Percentiles rank a stretch among this genome's conserved stretches.
Conservation (phyloP, 1,284 basidiomycete genomes). For the Farysia itapuensis region DNA sequence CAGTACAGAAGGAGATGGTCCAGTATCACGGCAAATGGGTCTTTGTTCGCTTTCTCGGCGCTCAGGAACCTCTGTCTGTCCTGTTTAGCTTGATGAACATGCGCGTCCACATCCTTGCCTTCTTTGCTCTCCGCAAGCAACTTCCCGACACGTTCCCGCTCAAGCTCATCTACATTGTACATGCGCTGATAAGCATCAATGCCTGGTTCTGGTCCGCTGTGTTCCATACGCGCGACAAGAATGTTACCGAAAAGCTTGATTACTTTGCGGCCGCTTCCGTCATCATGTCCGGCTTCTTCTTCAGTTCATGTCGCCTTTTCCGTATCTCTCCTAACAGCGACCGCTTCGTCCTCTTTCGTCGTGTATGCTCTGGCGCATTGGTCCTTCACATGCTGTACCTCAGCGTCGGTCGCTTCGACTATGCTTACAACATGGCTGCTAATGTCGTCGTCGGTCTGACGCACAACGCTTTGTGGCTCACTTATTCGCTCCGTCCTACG, state of each 20-base stretch:
- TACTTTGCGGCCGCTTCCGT: constrained; percentile 89
- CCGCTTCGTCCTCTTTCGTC: constrained; percentile 24
- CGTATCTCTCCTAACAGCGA: constrained; percentile 41
- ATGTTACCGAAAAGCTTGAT: constrained; percentile 84
- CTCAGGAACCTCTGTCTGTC: constrained; percentile 90
- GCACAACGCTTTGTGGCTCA: constrained; percentile 79
- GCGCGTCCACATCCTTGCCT: constrained; percentile 61
- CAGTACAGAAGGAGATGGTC: constrained; percentile 56
- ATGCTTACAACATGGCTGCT: constrained; percentile 89
- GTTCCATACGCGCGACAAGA: constrained; percentile 87
- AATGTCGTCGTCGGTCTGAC: constrained; percentile 73
- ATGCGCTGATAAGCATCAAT: constrained; percentile 77
- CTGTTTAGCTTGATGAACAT: constrained; percentile 84
- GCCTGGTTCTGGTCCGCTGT: constrained; percentile 91
- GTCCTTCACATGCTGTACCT: constrained; percentile 74
- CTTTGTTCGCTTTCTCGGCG: constrained; percentile 67
- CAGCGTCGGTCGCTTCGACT: constrained; percentile 78
- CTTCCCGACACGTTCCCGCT: constrained; percentile 62
- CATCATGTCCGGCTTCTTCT: constrained; percentile 73
- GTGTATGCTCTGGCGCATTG: constrained; percentile 39
- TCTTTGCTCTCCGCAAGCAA: constrained; percentile 29
- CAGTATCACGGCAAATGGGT: constrained; percentile 79
- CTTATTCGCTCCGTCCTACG: constrained; percentile 40
- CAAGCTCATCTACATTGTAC: constrained; percentile 70
- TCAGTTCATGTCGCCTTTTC: constrained; percentile 56